Evolutionary conservation across 2,329 filamentous ascomycete genomes (phyloP).

Genomic region (Bipolaris victoriae): DNA sequence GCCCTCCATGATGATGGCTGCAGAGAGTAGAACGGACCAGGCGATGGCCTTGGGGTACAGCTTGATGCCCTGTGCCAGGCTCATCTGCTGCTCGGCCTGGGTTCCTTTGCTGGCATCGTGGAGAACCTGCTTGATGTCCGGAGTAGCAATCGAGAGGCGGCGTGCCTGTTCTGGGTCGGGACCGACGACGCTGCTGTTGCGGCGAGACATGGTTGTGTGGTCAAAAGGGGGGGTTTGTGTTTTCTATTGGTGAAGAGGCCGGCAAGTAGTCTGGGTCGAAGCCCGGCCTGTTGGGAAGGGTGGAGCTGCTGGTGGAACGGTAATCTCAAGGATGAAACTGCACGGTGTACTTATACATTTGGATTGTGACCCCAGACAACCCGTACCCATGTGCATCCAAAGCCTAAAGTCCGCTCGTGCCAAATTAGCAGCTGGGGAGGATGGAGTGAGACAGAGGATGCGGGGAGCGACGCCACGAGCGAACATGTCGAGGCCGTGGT

Average conservation of each 20-base stretch:
- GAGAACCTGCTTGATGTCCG: constrained; percentile 36
- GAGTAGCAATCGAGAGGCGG: constrained; percentile 37
- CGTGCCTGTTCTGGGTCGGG: constrained; percentile 41
- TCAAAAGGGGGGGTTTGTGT: background rate
- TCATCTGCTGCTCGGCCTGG: constrained; percentile 56
- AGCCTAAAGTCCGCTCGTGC: constrained; percentile 12
- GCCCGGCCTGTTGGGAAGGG: constrained; percentile 22
- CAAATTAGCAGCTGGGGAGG: constrained; percentile 25
- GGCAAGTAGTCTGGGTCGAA: constrained; percentile 13
- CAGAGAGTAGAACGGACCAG: constrained; percentile 84
- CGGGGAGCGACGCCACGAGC: constrained; percentile 28
- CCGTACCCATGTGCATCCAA: constrained; percentile 16
- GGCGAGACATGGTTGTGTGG: constrained; percentile 37
- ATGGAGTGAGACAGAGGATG: constrained; percentile 32
- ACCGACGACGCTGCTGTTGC: constrained; percentile 42
- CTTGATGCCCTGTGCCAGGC: constrained; percentile 72
- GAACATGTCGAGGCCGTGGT: constrained; percentile 15
- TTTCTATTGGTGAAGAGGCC: constrained; percentile 1
- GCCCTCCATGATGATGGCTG: constrained; percentile 88
- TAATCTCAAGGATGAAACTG: constrained; percentile 18
- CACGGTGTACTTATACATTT: constrained; percentile 30
- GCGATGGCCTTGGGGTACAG: constrained; percentile 85
- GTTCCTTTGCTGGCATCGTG: constrained; percentile 47
- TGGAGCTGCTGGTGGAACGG: constrained; percentile 24
- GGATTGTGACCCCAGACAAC: constrained; percentile 15